Evolutionary conservation across 2,329 filamentous ascomycete species (phyloP).

Genomic region (Cytospora piceae): DNA sequence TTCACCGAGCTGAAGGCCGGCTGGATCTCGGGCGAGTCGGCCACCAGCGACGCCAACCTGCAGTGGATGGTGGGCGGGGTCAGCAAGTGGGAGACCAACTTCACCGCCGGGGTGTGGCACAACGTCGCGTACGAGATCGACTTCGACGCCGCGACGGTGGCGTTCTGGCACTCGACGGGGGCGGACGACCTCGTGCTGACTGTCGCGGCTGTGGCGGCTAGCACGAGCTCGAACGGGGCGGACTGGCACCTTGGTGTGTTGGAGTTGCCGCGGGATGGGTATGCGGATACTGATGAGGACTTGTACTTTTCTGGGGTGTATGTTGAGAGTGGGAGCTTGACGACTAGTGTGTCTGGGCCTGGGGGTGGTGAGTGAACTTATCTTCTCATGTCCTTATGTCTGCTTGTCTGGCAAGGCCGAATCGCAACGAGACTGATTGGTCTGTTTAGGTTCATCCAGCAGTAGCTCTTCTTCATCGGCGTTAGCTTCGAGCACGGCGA

Average conservation of each 20-base stretch:
- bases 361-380: not conserved
- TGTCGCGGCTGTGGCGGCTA: constrained; percentile 59
- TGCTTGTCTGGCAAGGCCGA: not conserved
- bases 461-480: constrained; percentile 9
- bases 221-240: constrained; percentile 66
- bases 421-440: not conserved
- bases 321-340: constrained; percentile 59
- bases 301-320: constrained; percentile 75
- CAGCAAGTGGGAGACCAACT: constrained; percentile 65
- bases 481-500: constrained; percentile 6
- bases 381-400: not conserved
- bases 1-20: constrained; percentile 77
- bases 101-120: constrained; percentile 69
- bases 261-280: constrained; percentile 62
- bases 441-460: constrained; percentile 10
- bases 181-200: constrained; percentile 58
- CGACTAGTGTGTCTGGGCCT: constrained; percentile 27
- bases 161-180: constrained; percentile 72
- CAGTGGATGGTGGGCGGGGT: constrained; percentile 66
- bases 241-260: constrained; percentile 76
- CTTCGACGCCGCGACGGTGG: constrained; percentile 64
- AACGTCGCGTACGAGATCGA: constrained; percentile 54
- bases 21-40: constrained; percentile 54
- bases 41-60: constrained; percentile 55
- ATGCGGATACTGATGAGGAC: constrained; percentile 61